phyloP scores from a whole-genome alignment of 331 rosid genomes.

The Acacia concinna region DNA sequence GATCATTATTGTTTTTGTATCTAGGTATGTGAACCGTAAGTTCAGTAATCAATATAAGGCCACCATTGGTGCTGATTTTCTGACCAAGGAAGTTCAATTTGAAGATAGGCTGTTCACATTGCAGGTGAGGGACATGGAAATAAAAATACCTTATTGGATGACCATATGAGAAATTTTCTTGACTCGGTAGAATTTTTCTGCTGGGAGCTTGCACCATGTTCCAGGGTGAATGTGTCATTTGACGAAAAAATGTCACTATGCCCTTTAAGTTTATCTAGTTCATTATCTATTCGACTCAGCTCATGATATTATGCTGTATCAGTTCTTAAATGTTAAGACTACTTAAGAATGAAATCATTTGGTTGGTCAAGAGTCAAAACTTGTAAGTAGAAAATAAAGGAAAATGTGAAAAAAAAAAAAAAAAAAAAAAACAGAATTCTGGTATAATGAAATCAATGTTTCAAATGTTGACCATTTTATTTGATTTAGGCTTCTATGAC shows the following conservation, averaged over 20 bases:
- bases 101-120: slow-evolving; percentile 97
- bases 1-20: slow-evolving; percentile 21
- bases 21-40: slow-evolving; percentile 96
- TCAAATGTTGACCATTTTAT: too few relatives aligned
- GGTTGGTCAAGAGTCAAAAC: slow-evolving; percentile 3
- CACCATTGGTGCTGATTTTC: slow-evolving; percentile 98
- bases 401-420: too few relatives aligned
- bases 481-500: too few relatives aligned
- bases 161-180: background rate
- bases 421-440: too few relatives aligned
- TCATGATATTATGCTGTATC: background rate
- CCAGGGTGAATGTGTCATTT: background rate
- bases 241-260: background rate
- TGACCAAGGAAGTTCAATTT: slow-evolving; percentile 97
- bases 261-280: slow-evolving; percentile 1
- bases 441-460: too few relatives aligned
- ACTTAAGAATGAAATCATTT: background rate
- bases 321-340: background rate
- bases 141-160: background rate
- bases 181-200: background rate
- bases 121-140: slow-evolving; percentile 60
- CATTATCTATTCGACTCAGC: background rate
- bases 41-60: slow-evolving; percentile 99
- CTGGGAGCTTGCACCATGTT: background rate
- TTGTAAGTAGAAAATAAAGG: background rate